Evolutionary conservation across 768 basidiomycete genomes (phyloP).

Genomic region (Leccinum incarnatum): DNA sequence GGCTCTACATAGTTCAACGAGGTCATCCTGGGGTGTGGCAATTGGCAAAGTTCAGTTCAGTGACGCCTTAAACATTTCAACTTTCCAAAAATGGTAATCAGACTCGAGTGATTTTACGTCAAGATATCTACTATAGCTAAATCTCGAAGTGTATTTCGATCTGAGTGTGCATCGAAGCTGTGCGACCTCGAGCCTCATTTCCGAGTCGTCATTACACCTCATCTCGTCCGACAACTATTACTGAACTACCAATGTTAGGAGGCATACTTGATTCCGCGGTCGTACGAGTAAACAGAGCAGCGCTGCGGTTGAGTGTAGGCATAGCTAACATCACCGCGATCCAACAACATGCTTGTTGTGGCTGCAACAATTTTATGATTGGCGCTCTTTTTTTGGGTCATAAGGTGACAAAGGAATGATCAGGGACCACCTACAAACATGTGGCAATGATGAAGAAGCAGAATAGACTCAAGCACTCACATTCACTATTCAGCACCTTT

Average conservation of each 20-base stretch:
- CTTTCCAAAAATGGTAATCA: constrained; percentile 17
- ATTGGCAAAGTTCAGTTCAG: constrained; percentile 5
- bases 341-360: neutral
- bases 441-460: neutral
- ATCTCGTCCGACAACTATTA: neutral
- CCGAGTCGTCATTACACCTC: neutral
- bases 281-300: neutral
- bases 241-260: neutral
- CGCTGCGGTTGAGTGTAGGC: neutral
- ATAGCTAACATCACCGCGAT: neutral
- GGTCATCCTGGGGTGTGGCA: constrained; percentile 24
- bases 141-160: neutral
- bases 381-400: neutral
- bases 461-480: neutral
- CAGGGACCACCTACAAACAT: neutral
- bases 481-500: neutral
- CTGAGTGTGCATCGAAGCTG: neutral
- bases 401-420: neutral
- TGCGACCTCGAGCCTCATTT: neutral
- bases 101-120: constrained; percentile 18
- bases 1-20: constrained; percentile 53
- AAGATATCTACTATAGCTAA: neutral
- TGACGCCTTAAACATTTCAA: neutral
- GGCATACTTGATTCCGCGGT: neutral
- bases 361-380: neutral